Base-by-base conservation (phyloP, 345 rosid species). In the Salix koriyanagi region DNA sequence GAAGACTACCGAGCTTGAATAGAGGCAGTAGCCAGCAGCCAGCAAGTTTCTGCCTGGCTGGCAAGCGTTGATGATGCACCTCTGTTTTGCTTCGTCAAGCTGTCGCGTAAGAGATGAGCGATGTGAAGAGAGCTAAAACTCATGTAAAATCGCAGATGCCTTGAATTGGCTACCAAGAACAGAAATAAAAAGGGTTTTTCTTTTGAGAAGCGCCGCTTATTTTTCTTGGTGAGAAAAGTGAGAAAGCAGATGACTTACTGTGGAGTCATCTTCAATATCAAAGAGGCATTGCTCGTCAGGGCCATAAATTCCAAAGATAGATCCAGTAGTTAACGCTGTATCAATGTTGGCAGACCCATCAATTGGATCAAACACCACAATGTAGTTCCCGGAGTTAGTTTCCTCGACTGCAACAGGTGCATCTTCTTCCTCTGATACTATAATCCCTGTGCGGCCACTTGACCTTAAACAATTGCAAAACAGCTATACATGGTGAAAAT, bases 341-440 rank as follows among this genome's bases (percentile, higher is more conserved):
- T 84, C 87, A 70, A 81, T 84, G 67, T 84, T 81, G 46, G 87
- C 73, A 1, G 83, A 84, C 73, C 84, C 84, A 48, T 81, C 87
- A 5, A 84, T 61, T 1, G 87, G 87, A 74, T 84, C 87, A 18
- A 84, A 84, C 72, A 81, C 84, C 15, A 84, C 81, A 30, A 73
- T 67, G 30, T 81, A 84, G 82, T 79, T 81, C 12, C 87, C 87
- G 2, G 83, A 84, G 69, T 81, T 74, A 23, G 85, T 84, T 72
- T 84, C 87, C 46, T 85, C 87, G 26, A 85, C 82, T 0, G 83
- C 87, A 4, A 85, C 83, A 0, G 87, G 85, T 15, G 79, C 78
- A 58, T 85, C 87, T 69, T 84, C 87, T 66, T 84, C 84, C 82
- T 85, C 87, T 1, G 87, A 79, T 25, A 80, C 87, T 74, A 82